Conservation (phyloP, 306 rosid species). For the Trichosanthes truncata region DNA sequence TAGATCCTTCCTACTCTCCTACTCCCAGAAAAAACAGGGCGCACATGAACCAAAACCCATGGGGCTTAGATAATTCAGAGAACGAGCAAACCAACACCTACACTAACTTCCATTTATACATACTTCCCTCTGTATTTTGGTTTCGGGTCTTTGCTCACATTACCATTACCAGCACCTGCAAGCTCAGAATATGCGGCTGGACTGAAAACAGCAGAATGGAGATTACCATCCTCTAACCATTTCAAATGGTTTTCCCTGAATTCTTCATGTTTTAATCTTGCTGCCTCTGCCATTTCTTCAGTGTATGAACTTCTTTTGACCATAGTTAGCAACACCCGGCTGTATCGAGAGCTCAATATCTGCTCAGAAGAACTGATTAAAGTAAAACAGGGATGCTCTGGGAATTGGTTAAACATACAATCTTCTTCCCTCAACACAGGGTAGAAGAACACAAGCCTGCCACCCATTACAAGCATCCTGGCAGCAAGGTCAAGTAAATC, state of each 20-base stretch:
- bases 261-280: constrained; percentile 51
- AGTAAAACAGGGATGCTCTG: constrained; percentile 70
- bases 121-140: constrained; percentile 92
- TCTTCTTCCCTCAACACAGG: constrained; percentile 86
- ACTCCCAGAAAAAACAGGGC: neutral
- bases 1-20: neutral
- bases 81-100: neutral
- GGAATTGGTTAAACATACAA: constrained; percentile 37
- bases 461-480: constrained; percentile 62
- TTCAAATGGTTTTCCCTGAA: constrained; percentile 84
- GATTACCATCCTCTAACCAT: constrained; percentile 95
- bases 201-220: constrained; percentile 85
- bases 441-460: constrained; percentile 91
- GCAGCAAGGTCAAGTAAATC: constrained; percentile 93
- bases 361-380: constrained; percentile 67
- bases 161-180: constrained; percentile 27
- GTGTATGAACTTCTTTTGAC: constrained; percentile 60
- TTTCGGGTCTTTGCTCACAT: constrained; percentile 45
- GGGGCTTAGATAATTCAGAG: neutral
- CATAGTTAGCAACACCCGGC: constrained; percentile 83
- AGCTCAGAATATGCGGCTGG: constrained; percentile 31
- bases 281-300: constrained; percentile 62
- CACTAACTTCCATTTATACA: constrained; percentile 29
- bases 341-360: constrained; percentile 84
- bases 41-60: neutral